Base-by-base conservation (phyloP, 306 rosid genomes). In the Ammopiptanthus mongolicus region DNA sequence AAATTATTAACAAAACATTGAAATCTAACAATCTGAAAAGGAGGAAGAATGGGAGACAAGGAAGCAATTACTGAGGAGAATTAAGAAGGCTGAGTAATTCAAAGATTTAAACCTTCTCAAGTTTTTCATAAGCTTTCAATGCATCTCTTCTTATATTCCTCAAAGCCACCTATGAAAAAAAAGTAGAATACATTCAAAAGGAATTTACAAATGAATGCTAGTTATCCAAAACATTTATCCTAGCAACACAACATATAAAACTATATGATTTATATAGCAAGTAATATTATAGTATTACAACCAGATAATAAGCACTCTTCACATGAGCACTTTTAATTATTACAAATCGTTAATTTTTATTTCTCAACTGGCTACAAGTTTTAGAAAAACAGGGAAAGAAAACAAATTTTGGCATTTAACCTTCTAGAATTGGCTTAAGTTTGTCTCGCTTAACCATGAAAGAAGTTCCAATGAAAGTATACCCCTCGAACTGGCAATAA, bases 91-190 rank as follows among this genome's bases (percentile, higher is more conserved):
- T 44, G 46, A 36, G 57, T 50, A 78, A 73, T 71, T 78, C 12
- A 71, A 83, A 56, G 59, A 75, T 83, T 78, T 66, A 76, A 73
- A 92, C 99, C 99, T 96, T 96, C 87, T 96, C 97, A 68, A 96
- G 97, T 76, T 96, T 96, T 48, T 92, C 97, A 74, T 86, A 90
- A 77, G 97, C 96, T 84, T 90, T 96, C 76, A 96, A 63, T 58
- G 92, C 92, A 87, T 96, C 99, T 84, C 99, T 92, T 85, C 99
- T 87, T 84, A 96, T 90, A 74, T 96, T 96, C 90, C 99, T 86
- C 77, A 96, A 64, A 73, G 97, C 98, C 78, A 96, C 99, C 98
- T 90, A 74, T 22, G 63, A 80, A 58, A 36, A 29, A 64, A 46
- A 61, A 8, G 4, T 12, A 42, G 80, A 59, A 36, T 31, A 44